These are phyloP conservation scores for Sanghuangporus baumii DNA, from an alignment of 1,284 basidiomycete species.

Conservation along the genomic window DNA sequence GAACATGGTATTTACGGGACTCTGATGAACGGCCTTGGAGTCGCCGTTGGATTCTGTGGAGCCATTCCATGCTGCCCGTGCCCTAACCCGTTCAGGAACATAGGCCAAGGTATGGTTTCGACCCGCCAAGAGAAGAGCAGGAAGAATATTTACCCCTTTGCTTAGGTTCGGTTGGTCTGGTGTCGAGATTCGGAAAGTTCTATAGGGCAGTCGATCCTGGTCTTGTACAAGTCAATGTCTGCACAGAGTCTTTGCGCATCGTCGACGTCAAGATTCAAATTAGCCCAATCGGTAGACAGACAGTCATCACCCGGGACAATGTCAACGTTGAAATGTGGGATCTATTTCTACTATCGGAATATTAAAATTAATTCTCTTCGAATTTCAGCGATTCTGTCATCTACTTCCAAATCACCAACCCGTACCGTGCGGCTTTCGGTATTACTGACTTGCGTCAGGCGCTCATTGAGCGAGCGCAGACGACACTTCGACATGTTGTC, in stretches of 20 bases:
- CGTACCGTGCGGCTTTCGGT: slow-evolving; percentile 89
- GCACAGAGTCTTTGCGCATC: slow-evolving; percentile 76
- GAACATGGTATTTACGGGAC: slow-evolving; percentile 87
- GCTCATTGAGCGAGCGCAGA: slow-evolving; percentile 90
- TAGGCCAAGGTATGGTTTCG: slow-evolving; percentile 59
- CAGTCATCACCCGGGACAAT: slow-evolving; percentile 84
- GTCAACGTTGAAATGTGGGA: slow-evolving; percentile 80
- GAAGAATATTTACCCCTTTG: slow-evolving; percentile 7
- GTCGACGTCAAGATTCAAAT: slow-evolving; percentile 97
- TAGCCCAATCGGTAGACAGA: slow-evolving; percentile 79
- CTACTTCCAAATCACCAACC: slow-evolving; percentile 83
- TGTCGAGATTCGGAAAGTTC: slow-evolving; percentile 91
- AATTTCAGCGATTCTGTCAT: slow-evolving; percentile 75
- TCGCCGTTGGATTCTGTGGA: slow-evolving; percentile 58
- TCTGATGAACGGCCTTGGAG: slow-evolving; percentile 64
- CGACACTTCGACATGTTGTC: slow-evolving; percentile 91
- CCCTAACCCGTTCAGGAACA: slow-evolving; percentile 75
- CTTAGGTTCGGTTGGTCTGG: slow-evolving; percentile 80
- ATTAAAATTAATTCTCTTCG: slow-evolving; percentile 4
- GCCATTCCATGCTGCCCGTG: slow-evolving; percentile 84
- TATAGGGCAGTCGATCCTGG: slow-evolving; percentile 94
- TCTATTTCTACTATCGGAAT: not conserved
- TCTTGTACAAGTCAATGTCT: slow-evolving; percentile 88
- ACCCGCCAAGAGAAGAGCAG: not conserved
- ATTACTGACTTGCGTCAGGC: slow-evolving; percentile 86